Percentiles rank a stretch among this genome's conserved stretches.
These are phyloP conservation scores for Nicotiana paniculata DNA, from an alignment of 257 asterid species.

Conservation along the genomic window DNA sequence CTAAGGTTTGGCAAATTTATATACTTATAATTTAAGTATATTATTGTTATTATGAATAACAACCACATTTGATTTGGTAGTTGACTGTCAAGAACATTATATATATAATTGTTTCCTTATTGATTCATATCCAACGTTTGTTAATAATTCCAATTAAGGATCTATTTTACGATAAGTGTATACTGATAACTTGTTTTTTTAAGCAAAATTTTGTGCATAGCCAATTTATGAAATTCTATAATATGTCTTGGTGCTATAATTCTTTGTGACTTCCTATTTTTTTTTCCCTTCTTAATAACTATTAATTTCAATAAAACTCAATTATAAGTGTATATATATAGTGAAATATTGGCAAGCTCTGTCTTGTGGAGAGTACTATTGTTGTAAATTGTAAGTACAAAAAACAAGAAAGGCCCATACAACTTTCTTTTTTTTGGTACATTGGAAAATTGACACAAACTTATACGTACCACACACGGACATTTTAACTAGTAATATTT, in stretches of 20 bases:
- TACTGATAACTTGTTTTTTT: background rate
- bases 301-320: no score
- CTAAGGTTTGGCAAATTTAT: constrained; percentile 8
- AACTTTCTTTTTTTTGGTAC: no score
- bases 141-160: background rate
- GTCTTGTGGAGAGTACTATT: no score
- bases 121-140: background rate
- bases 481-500: no score
- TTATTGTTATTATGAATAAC: background rate
- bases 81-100: background rate
- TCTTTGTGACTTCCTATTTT: background rate
- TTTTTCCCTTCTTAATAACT: no score
- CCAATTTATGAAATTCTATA: background rate
- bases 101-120: background rate
- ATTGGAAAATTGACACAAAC: no score
- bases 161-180: background rate
- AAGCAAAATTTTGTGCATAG: background rate
- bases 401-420: no score
- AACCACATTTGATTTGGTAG: background rate
- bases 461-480: no score
- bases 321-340: no score
- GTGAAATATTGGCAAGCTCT: no score
- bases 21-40: background rate
- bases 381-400: no score
- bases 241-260: background rate